Conservation (phyloP, 2,329 filamentous ascomycete species). For the Rhinocladiella similis region DNA sequence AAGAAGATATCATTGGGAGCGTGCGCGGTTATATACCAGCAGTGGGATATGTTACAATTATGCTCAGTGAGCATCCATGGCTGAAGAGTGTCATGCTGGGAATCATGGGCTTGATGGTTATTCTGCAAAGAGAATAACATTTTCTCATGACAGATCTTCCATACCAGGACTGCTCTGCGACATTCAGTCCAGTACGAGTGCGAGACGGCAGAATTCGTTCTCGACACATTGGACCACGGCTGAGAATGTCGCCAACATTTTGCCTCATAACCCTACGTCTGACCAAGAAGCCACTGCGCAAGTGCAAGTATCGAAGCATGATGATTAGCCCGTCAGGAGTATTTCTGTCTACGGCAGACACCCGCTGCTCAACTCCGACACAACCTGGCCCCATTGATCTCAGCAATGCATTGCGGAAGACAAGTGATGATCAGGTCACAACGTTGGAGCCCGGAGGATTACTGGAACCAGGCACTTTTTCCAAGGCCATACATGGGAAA, state of each 20-base stretch:
- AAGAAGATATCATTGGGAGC: constrained; percentile 86
- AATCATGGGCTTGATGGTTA: constrained; percentile 90
- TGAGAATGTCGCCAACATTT: too few relatives aligned
- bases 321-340: background rate
- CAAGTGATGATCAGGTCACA: background rate
- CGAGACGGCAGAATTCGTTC: too few relatives aligned
- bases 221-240: too few relatives aligned
- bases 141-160: background rate
- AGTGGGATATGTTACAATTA: constrained; percentile 94
- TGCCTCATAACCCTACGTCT: too few relatives aligned
- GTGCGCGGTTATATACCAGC: constrained; percentile 91
- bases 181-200: too few relatives aligned
- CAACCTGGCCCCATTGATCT: background rate
- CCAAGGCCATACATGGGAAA: background rate
- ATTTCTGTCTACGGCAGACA: background rate
- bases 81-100: constrained; percentile 93
- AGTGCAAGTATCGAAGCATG: background rate
- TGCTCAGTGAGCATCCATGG: constrained; percentile 95
- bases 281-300: too few relatives aligned
- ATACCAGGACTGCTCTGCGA: too few relatives aligned
- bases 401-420: background rate
- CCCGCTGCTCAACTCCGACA: background rate
- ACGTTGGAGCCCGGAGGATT: background rate
- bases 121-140: constrained; percentile 80
- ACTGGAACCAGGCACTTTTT: background rate